Percentiles rank a stretch among this genome's conserved stretches.
Conservation (phyloP, 179 eudicot genomes). For the Beta lomatogona region DNA sequence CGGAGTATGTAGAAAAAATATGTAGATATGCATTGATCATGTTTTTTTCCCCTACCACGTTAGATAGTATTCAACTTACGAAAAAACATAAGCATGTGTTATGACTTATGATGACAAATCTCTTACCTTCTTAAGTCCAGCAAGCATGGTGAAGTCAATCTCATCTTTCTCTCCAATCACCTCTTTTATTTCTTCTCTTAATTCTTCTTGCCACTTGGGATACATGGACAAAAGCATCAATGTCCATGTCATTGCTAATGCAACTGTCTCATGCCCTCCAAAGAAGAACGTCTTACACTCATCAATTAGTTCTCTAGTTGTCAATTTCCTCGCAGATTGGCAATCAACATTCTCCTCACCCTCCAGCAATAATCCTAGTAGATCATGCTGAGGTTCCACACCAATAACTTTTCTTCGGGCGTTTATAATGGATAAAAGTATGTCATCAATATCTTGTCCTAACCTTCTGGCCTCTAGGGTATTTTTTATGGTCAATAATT, state of each 20-base stretch:
- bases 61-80: neutral
- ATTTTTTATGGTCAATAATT: slow-evolving; percentile 44
- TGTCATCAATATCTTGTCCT: slow-evolving; percentile 70
- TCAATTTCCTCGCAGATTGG: slow-evolving; percentile 39
- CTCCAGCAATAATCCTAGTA: slow-evolving; percentile 66
- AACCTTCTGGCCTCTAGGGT: slow-evolving; percentile 57
- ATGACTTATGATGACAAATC: neutral
- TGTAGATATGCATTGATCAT: neutral
- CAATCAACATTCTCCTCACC: slow-evolving; percentile 36
- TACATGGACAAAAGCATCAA: slow-evolving; percentile 60
- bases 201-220: slow-evolving; percentile 75
- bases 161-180: slow-evolving; percentile 56
- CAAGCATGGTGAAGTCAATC: slow-evolving; percentile 61
- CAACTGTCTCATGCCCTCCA: slow-evolving; percentile 86
- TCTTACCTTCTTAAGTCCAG: slow-evolving; percentile 71
- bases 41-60: too few relatives aligned
- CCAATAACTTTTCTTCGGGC: slow-evolving; percentile 40
- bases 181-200: slow-evolving; percentile 64
- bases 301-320: slow-evolving; percentile 63
- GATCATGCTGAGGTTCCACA: slow-evolving; percentile 45
- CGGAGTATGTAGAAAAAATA: neutral
- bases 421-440: slow-evolving; percentile 51
- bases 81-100: slow-evolving; percentile 22
- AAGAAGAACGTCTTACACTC: slow-evolving; percentile 92
- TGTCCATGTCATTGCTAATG: slow-evolving; percentile 76